Evolutionary conservation across 2,329 filamentous ascomycete genomes (phyloP), one percentile per base, ranked within the genome.

Genomic region (Hymenoscyphus repandus): DNA sequence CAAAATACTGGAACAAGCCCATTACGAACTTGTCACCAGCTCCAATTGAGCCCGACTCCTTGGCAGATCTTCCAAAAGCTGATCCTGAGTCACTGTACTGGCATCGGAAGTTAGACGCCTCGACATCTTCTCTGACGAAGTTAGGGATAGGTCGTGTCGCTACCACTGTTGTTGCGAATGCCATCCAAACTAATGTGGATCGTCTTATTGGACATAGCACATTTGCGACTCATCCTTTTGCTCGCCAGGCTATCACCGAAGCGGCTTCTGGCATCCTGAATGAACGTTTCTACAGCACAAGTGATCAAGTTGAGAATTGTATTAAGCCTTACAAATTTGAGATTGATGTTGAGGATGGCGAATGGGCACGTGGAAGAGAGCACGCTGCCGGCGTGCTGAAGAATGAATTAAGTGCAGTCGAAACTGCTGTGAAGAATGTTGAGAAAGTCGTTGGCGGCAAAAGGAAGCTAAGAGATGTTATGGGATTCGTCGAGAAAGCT

Each of bases 321-420:
- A 95, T 99, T 70, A 99, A 99, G 69, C 93, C 95, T 0, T 99
- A 92, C 75, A 99, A 99, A 67, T 97, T 92, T 60, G 90, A 96
- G 56, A 95, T 99, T 52, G 93, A 99, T 62, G 84, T 99, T 40
- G 90, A 96, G 64, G 88, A 91, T 36, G 77, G 83, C 6, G 95
- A 99, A 67, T 99, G 93, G 93, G 69, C 76, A 3, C 82, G 87
- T 54, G 91, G 90, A 0, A 78, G 92, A 46, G 90, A 96, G 41
- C 93, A 95, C 60, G 85, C 92, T 1, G 79, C 82, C 36, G 78
- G 75, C 7, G 83, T 93, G 1, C 72, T 99, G n/a, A 95, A 95
- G 68, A 84, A 86, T 45, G 93, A 99, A 67, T 75, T 99, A 3
- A 78, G 81, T 51, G 88, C 90, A 20, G 95, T 90, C 60, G 91